A percentile compares a stretch with the other conserved stretches of the same genome.
phyloP scores from a whole-genome alignment of 148 eudicot genomes.

The Chenopodium suecicum region DNA sequence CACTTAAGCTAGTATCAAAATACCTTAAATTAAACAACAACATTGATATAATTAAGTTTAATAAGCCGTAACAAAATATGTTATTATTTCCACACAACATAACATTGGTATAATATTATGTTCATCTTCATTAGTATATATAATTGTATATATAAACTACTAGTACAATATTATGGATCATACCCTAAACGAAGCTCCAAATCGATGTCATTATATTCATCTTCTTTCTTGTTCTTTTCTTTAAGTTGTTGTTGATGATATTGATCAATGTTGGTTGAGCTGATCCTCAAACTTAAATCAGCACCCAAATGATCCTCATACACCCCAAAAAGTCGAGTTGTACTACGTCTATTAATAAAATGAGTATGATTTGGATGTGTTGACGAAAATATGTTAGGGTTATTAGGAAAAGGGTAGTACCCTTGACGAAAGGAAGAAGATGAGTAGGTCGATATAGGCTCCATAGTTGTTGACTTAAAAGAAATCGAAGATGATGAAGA shows the following conservation, averaged over 20 bases:
- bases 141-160: not conserved
- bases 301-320: slow-evolving; percentile 30
- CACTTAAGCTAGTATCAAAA: too few species aligned
- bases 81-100: too few species aligned
- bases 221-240: not conserved
- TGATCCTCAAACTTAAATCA: slow-evolving; percentile 39
- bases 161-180: slow-evolving; percentile 17
- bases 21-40: too few species aligned
- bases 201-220: slow-evolving; percentile 32
- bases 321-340: slow-evolving; percentile 7
- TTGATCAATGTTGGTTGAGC: not conserved
- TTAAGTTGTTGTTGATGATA: not conserved
- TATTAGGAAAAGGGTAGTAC: slow-evolving; percentile 24
- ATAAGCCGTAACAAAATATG: too few species aligned
- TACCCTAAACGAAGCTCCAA: slow-evolving; percentile 64
- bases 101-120: too few species aligned
- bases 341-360: too few species aligned
- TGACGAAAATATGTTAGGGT: slow-evolving; percentile 15
- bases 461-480: not conserved
- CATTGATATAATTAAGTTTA: too few species aligned
- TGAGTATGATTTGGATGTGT: not conserved
- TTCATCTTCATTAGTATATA: too few species aligned
- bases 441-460: slow-evolving; percentile 10
- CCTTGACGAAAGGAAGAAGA: slow-evolving; percentile 22
- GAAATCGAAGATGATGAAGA: slow-evolving; percentile 1